Percentiles rank a stretch among this genome's conserved stretches.
Evolutionary conservation across 1,139 yeast genomes (phyloP).

Genomic region (Blastobotrys ciferrii): DNA sequence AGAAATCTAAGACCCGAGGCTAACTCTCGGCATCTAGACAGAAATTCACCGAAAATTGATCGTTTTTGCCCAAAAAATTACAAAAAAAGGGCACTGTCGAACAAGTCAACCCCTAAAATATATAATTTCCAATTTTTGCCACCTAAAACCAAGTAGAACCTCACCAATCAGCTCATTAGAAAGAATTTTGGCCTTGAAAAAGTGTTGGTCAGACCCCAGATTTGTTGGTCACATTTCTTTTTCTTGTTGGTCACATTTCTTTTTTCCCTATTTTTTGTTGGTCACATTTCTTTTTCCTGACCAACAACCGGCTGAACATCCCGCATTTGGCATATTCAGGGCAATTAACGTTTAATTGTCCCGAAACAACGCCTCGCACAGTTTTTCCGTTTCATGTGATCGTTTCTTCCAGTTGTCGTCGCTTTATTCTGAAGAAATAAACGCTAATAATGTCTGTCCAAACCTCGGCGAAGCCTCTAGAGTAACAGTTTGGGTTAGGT

Average conservation of each 20-base stretch:
- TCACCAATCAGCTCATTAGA: too few species aligned
- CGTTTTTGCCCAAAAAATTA: too few species aligned
- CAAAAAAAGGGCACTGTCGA: too few species aligned
- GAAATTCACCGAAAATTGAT: neutral
- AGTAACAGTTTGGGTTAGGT: too few species aligned
- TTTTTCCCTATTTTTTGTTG: neutral
- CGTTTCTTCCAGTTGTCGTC: too few species aligned
- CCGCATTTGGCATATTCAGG: neutral
- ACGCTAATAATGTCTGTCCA: too few species aligned
- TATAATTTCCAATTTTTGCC: too few species aligned
- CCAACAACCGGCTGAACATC: neutral
- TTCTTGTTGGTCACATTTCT: neutral
- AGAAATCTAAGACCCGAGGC: neutral
- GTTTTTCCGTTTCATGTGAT: too few species aligned
- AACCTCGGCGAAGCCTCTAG: too few species aligned
- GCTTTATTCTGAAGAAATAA: too few species aligned
- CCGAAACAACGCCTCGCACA: too few species aligned
- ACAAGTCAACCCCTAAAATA: neutral
- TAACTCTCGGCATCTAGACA: neutral
- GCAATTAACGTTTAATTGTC: neutral
- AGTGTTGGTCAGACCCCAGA: neutral
- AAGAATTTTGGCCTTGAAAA: neutral
- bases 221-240: neutral
- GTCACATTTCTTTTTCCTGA: neutral
- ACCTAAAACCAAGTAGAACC: too few species aligned